Evolutionary conservation across 805 yeast genomes (phyloP), one percentile per base, ranked within the genome.

Genomic region (Cyberlindnera japonica): DNA sequence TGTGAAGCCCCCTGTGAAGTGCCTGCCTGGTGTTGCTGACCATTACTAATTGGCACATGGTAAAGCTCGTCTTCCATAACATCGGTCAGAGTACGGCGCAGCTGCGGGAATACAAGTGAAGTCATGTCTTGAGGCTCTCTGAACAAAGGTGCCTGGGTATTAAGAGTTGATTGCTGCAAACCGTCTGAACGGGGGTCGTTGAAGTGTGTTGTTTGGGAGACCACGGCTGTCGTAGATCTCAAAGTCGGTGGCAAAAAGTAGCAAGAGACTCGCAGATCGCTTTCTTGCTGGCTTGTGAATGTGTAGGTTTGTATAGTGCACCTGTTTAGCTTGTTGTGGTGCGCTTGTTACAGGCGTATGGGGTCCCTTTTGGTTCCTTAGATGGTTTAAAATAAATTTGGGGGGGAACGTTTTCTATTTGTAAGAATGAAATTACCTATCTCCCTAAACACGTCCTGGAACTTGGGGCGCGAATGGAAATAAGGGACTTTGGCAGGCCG

Each of bases 41-140:
- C 38, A 34, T 41, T 40, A 19, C 40, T 36, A 24, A 28, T 45
- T 27, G 54, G 56, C 24, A 52, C 45, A 35, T 68, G 72, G 48
- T 75, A 76, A 22, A 77, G 60, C 44, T 77, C 83, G 40, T 78
- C 83, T 46, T 77, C 83, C 70, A 76, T 69, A 16, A 76, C 72
- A 46, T 77, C 82, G 14, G 78, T 73, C 39, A 75, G 56, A 16
- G 81, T 67, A 50, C 78, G 71, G 55, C 74, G 72, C 29, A 74
- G 61, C 13, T 63, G 59, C 19, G 81, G 81, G 43, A 72, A 66
- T 17, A 47, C 72, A 39, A 69, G 55, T 13, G 79, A 73, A 17
- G 77, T 66, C 78, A 73, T 73, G 17, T 19, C 33, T 9, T 3
- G 17, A 16, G 15, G 20, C 18, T 23, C 15, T 24, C 20, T 17